Evolutionary conservation across 1,139 yeast genomes (phyloP).

Genomic region (Geotrichum klebahnii): DNA sequence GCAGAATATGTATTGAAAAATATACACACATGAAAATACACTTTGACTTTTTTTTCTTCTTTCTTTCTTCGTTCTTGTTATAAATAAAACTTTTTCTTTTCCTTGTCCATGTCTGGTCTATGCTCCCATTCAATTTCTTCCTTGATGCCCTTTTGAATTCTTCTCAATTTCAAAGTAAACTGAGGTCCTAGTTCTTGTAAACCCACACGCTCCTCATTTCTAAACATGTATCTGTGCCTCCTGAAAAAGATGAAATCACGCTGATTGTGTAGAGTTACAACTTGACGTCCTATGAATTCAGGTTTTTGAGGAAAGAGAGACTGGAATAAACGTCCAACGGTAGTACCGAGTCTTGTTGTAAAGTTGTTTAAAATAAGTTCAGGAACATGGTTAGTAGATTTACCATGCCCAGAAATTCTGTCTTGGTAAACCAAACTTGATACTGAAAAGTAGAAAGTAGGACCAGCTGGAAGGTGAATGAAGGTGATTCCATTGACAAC

Average conservation of each 20-base stretch:
- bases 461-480: conserved; percentile 90
- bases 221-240: conserved; percentile 86
- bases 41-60: too few species aligned
- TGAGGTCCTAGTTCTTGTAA: conserved; percentile 95
- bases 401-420: conserved; percentile 76
- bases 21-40: not conserved
- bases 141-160: conserved; percentile 85
- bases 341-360: conserved; percentile 84
- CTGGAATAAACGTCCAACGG: conserved; percentile 88
- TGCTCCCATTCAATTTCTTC: conserved; percentile 97
- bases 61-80: conserved; percentile 43
- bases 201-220: conserved; percentile 88
- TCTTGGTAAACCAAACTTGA: conserved; percentile 59
- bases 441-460: conserved; percentile 84
- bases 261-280: conserved; percentile 90
- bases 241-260: conserved; percentile 92
- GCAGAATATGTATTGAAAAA: not conserved
- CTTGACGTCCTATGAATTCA: conserved; percentile 92
- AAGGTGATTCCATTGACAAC: conserved; percentile 86
- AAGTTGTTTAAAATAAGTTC: conserved; percentile 89
- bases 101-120: conserved; percentile 92
- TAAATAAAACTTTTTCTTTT: conserved; percentile 84
- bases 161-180: conserved; percentile 79
- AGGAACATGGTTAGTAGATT: conserved; percentile 84
- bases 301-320: conserved; percentile 89